These are phyloP conservation scores for Trifolium repens DNA, from an alignment of 306 rosid genomes.

Conservation along the genomic window DNA sequence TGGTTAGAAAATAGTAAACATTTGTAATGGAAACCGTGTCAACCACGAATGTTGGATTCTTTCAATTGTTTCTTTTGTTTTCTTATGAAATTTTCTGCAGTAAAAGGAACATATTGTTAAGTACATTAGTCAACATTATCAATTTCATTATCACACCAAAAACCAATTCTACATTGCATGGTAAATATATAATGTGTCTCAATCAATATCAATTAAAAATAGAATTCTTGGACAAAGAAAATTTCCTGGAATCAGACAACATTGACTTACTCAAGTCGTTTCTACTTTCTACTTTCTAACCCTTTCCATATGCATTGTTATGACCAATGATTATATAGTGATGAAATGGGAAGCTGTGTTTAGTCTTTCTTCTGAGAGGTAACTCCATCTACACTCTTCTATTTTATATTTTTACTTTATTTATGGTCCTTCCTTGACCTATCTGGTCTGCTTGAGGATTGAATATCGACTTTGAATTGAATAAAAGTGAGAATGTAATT, in stretches of 20 bases:
- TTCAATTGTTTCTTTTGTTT: neutral
- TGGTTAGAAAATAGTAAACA: neutral
- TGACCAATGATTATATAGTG: no score
- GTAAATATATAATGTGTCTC: no score
- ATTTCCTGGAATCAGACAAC: neutral
- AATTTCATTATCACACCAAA: no score
- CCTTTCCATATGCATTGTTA: no score
- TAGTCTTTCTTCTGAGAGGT: neutral
- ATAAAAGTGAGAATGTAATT: neutral
- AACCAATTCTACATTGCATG: no score
- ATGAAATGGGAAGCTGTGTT: neutral
- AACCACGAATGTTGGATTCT: neutral
- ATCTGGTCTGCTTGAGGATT: no score
- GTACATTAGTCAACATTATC: no score
- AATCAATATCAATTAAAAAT: no score
- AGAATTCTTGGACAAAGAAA: constrained; percentile 1
- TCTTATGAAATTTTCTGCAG: neutral
- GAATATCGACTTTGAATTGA: constrained; percentile 17
- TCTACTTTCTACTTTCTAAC: no score
- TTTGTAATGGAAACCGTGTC: neutral
- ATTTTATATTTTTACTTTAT: neutral
- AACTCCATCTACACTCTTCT: neutral
- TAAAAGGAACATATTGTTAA: neutral
- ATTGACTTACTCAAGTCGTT: neutral
- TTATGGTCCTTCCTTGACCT: neutral